Base-by-base conservation (phyloP, 257 asterid species). In the Orobanche coerulescens region DNA sequence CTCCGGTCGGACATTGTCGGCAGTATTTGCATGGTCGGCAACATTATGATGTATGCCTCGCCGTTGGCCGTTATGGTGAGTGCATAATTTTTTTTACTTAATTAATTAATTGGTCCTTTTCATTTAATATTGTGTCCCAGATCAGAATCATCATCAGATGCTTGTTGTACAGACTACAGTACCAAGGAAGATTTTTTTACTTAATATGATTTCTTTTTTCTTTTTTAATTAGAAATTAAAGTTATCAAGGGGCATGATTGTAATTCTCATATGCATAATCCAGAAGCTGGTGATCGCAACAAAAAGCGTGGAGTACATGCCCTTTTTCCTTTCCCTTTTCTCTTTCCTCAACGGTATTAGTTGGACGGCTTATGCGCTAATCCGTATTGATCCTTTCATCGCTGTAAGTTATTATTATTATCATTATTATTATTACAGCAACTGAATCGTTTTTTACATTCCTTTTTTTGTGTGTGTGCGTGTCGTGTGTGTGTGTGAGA, bases 281-380 rank as follows among this genome's bases (percentile, higher is more conserved):
- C 92, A 93, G 99, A 89, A 82, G 67, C 2, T 86, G 80, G 99
- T 93, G 83, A 71, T 89, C 34, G 68, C 63, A 1, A 84, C 96
- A 23, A 86, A 62, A 58, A 93, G 97, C 43, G 99, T 93, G 64
- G 99, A 89, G 67, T 93, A 65, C 61, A 86, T 93, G 97, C 97
- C 97, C 0, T 93, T 93, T 48, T 89, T 71, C 67, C 81, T 90
- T 0, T 89, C 96, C 0, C 75, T 93, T 0, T 85, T 82, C 72
- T 84, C 95, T 24, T 89, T 89, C 52, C 81, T 83, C 15, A 89
- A 89, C 48, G 99, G 95, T 19, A 34, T 84, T 62, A 28, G 92
- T 61, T 93, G 99, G 99, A 83, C 94, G 0, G 43, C 74, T 9
- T 93, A 93, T 62, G 88, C 95, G 12, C 71, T 81, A 18, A 71